phyloP scores from a whole-genome alignment of 2,329 filamentous ascomycete genomes.

The Aureobasidium sp. region DNA sequence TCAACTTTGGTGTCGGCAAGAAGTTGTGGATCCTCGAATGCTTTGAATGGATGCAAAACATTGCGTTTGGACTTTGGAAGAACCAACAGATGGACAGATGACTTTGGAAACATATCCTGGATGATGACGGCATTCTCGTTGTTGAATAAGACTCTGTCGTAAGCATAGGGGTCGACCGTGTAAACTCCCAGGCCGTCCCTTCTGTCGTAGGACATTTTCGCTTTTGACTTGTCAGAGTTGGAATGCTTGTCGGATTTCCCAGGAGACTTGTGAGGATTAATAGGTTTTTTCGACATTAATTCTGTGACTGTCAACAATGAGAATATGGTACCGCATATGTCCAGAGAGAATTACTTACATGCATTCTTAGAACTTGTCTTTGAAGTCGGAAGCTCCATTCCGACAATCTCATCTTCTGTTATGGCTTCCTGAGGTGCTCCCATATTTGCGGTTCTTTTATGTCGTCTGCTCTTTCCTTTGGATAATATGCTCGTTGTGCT shows the following conservation, averaged over 20 bases:
- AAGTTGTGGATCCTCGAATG: slow-evolving; percentile 65
- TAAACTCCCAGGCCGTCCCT: slow-evolving; percentile 62
- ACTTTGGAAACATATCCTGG: slow-evolving; percentile 79
- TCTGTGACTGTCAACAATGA: slow-evolving; percentile 35
- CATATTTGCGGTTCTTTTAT: neutral
- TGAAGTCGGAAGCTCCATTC: slow-evolving; percentile 15
- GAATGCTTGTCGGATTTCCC: slow-evolving; percentile 18
- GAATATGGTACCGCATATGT: neutral
- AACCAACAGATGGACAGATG: slow-evolving; percentile 77
- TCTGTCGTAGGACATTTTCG: slow-evolving; percentile 33
- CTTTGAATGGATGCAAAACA: slow-evolving; percentile 66
- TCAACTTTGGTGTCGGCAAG: slow-evolving; percentile 57
- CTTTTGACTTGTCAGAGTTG: slow-evolving; percentile 18
- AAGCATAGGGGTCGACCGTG: slow-evolving; percentile 55
- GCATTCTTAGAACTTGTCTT: slow-evolving; percentile 12
- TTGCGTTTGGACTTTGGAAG: slow-evolving; percentile 65
- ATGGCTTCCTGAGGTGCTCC: slow-evolving; percentile 15
- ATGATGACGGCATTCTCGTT: slow-evolving; percentile 68
- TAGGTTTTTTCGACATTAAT: slow-evolving; percentile 39
- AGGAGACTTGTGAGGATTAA: slow-evolving; percentile 16
- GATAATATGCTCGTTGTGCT: neutral
- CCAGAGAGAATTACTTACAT: slow-evolving; percentile 7
- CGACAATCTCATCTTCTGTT: slow-evolving; percentile 18
- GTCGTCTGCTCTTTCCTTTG: neutral
- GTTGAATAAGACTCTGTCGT: slow-evolving; percentile 57